Conservation (phyloP, 202 grass and related monocot genomes). For the Setaria viridis region DNA sequence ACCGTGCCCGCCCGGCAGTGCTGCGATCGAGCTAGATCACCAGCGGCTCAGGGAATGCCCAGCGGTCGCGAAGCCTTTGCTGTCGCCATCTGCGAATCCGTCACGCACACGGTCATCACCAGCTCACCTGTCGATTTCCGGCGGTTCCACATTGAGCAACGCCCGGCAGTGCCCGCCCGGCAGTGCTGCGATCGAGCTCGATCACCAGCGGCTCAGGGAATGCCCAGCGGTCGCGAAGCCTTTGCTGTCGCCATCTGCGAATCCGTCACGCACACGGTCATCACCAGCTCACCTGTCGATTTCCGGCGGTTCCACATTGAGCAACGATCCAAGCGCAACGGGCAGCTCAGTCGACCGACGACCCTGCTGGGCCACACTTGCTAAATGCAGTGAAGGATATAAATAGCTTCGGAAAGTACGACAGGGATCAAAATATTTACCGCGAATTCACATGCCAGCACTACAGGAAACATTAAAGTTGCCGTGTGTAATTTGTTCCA, state of each 20-base stretch:
- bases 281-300: background rate
- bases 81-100: background rate
- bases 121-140: background rate
- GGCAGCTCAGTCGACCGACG: background rate
- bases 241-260: constrained; percentile 7
- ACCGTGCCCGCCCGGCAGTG: background rate
- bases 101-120: background rate
- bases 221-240: background rate
- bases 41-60: background rate
- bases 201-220: too few species aligned
- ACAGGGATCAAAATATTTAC: too few species aligned
- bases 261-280: background rate
- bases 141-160: background rate
- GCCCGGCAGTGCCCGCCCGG: background rate
- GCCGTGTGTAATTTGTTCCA: too few species aligned
- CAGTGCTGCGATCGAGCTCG: background rate
- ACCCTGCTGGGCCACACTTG: background rate
- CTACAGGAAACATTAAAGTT: too few species aligned
- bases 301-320: background rate
- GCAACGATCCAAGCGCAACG: background rate
- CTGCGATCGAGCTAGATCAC: too few species aligned
- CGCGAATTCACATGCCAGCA: too few species aligned
- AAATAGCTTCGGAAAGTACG: background rate
- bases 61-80: background rate
- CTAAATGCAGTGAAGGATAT: background rate